phyloP scores from a whole-genome alignment of 345 rosid genomes.

The Murraya paniculata region DNA sequence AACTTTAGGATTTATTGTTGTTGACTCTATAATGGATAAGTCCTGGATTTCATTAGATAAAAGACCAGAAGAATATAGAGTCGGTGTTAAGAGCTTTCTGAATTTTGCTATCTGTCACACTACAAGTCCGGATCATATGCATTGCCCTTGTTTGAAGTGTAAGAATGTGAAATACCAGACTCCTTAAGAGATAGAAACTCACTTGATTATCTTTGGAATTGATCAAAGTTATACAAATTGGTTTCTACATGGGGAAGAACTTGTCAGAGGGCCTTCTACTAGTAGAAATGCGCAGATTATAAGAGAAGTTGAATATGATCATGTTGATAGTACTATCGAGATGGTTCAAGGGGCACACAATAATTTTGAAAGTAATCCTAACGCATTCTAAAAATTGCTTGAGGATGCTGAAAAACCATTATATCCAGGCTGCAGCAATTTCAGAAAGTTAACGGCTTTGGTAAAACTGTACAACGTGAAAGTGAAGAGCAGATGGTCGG shows the following conservation, averaged over 20 bases:
- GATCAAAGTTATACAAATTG: background rate
- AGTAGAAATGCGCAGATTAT: background rate
- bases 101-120: too few species aligned
- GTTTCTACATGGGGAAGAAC: background rate
- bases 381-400: background rate
- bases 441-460: background rate
- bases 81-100: too few species aligned
- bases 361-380: background rate
- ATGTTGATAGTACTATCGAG: background rate
- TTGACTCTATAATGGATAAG: too few species aligned
- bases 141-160: too few species aligned
- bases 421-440: background rate
- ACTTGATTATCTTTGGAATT: background rate
- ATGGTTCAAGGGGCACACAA: background rate
- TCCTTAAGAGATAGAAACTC: background rate
- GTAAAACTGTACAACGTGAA: background rate
- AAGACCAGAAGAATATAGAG: too few species aligned
- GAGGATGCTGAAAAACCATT: background rate
- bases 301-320: background rate
- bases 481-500: background rate
- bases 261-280: background rate
- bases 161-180: background rate
- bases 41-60: too few species aligned
- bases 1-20: too few species aligned
- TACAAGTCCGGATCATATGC: too few species aligned